phyloP scores from a whole-genome alignment of 1,284 basidiomycete species.

The Athelia sp. region DNA sequence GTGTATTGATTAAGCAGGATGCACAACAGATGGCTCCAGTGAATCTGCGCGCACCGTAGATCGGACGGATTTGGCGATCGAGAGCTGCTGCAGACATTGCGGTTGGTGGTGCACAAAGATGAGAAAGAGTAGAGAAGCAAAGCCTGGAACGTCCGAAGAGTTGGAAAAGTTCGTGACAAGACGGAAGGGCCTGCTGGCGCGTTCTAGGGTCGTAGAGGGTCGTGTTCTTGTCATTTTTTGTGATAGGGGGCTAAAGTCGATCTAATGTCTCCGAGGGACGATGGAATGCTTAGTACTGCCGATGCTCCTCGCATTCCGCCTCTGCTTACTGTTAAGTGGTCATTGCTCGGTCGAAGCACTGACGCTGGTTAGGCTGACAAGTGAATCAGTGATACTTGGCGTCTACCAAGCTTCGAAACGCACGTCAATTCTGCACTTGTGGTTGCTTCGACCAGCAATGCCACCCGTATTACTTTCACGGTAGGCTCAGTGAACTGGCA shows the following conservation, averaged over 20 bases:
- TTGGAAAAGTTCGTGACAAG: background rate
- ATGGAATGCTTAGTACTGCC: too few relatives aligned
- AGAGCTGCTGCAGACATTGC: conserved; percentile 43
- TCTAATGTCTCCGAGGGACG: too few relatives aligned
- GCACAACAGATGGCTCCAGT: conserved; percentile 1
- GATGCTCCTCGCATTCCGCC: too few relatives aligned
- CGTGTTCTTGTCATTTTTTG: too few relatives aligned
- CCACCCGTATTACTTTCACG: conserved; percentile 41
- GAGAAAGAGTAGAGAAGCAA: background rate
- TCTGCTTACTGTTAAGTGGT: too few relatives aligned
- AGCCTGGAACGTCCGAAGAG: background rate
- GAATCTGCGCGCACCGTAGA: conserved; percentile 54
- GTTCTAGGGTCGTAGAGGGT: too few relatives aligned
- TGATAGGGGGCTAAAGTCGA: too few relatives aligned
- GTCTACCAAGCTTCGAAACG: too few relatives aligned
- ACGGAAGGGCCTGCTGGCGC: too few relatives aligned
- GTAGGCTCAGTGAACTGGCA: conserved; percentile 27
- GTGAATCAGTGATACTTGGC: too few relatives aligned
- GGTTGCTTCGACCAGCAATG: background rate
- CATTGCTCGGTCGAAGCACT: background rate
- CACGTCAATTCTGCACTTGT: too few relatives aligned
- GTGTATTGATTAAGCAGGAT: conserved; percentile 9
- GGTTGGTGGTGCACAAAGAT: background rate
- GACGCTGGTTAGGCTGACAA: too few relatives aligned
- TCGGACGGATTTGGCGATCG: conserved; percentile 75